These are phyloP conservation scores for Vitis rotundifolia DNA, from an alignment of 164 flowering plant genomes.

Conservation along the genomic window DNA sequence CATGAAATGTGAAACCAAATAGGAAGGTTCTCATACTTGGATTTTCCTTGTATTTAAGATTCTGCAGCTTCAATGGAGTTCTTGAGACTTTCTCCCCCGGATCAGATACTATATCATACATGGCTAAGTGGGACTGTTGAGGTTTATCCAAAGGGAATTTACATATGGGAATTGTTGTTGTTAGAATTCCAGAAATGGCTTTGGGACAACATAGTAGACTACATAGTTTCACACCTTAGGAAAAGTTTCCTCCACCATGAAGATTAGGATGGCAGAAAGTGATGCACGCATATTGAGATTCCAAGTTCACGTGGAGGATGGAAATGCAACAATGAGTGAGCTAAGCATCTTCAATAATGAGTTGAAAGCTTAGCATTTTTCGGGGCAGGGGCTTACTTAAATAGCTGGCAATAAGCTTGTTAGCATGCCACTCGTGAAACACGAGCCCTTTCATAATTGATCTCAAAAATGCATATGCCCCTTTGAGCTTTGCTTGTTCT, in stretches of 20 bases:
- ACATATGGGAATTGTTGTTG: not conserved
- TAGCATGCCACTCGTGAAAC: too few species aligned
- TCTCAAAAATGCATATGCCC: too few species aligned
- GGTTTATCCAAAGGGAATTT: not conserved
- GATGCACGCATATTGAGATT: constrained; percentile 7
- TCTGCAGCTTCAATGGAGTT: not conserved
- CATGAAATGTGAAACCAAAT: constrained; percentile 10
- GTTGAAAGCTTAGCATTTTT: constrained; percentile 3
- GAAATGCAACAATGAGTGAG: not conserved
- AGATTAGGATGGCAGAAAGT: constrained; percentile 12
- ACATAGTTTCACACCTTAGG: constrained; percentile 2
- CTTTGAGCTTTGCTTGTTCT: too few species aligned
- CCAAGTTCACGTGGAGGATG: constrained; percentile 7
- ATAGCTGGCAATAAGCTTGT: too few species aligned
- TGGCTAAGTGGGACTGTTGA: not conserved
- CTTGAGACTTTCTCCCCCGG: not conserved
- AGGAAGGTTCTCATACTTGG: constrained; percentile 5
- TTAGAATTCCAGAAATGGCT: not conserved
- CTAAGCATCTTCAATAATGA: constrained; percentile 17
- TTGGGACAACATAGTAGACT: not conserved
- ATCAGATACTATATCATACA: too few species aligned
- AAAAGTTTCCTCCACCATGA: constrained; percentile 7
- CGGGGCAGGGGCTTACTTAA: not conserved
- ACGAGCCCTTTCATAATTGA: not conserved
- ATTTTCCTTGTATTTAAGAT: not conserved